Evolutionary conservation across 805 yeast species (phyloP), one percentile per base, ranked within the genome.

Genomic region (Schwanniomyces occidentalis): DNA sequence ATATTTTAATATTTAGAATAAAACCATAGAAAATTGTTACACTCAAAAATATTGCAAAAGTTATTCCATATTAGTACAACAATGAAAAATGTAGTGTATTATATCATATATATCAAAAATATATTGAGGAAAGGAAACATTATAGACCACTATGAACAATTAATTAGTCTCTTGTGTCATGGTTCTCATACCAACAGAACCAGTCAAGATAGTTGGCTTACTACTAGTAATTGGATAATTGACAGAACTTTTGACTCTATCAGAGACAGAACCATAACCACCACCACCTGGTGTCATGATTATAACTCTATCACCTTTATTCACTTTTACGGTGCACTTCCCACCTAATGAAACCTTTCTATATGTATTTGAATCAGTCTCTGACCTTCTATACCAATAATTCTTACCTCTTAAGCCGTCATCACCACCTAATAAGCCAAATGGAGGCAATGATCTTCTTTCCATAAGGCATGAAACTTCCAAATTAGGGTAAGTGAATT

Each of bases 401-500:
- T 67, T 61, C 34, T 45, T 48, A 4, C 99, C 99, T 41, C 87
- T 64, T 16, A 58, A 57, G 3, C 95, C 99, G 44, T 78, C 77
- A 19, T 63, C 69, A 20, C 98, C 99, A 1, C 96, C 97, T 15
- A 74, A 61, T 33, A 91, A 57, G 4, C 98, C 99, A 56, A 82
- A 85, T 1, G 98, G 99, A 1, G 90, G 82, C 40, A 77, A 61
- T 2, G 85, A 80, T 49, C 98, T 74, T 54, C 99, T 75, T 56
- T 91, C 97, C 48, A 91, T 85, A 35, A 85, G 67, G 38, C 88
- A 86, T 1, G 95, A 87, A 6, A 84, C 90, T 44, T 79, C 80
- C 18, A 63, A 46, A 16, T 36, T 40, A 16, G 52, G 38, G 33
- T 52, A 55, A 2, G 63, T 56, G 59, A 90, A 90, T 58, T 88